phyloP scores from a whole-genome alignment of 257 asterid species.

The Scutellaria barbata region DNA sequence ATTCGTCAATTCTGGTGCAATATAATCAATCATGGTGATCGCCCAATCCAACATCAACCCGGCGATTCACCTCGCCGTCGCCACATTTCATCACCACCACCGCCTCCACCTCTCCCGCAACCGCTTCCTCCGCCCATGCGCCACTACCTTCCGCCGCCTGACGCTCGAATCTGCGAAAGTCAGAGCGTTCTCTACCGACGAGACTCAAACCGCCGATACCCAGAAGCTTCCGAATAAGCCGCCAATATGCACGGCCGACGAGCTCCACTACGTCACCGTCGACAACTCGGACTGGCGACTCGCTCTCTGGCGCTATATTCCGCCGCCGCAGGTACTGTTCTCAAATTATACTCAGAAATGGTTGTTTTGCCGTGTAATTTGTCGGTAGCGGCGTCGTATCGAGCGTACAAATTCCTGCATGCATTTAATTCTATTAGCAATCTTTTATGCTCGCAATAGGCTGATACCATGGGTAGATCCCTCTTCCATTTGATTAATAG shows the following conservation, averaged over 20 bases:
- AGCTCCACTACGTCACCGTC: conserved; percentile 84
- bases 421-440: conserved; percentile 7
- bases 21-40: conserved; percentile 39
- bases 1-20: neutral
- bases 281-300: conserved; percentile 74
- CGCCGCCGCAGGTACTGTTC: conserved; percentile 73
- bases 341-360: conserved; percentile 1
- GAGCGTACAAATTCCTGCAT: conserved; percentile 16
- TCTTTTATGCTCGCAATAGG: neutral
- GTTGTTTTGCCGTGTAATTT: neutral
- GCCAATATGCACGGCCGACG: conserved; percentile 91
- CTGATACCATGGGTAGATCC: neutral
- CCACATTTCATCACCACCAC: conserved; percentile 53
- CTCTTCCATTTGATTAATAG: neutral
- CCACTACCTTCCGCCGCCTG: conserved; percentile 53
- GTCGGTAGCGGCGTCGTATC: neutral
- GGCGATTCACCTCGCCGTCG: conserved; percentile 68
- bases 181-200: conserved; percentile 58
- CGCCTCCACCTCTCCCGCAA: conserved; percentile 25
- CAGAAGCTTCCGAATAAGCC: conserved; percentile 62
- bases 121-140: conserved; percentile 42
- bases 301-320: conserved; percentile 94
- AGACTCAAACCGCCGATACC: conserved; percentile 33
- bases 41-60: conserved; percentile 65
- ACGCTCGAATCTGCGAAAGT: conserved; percentile 28